A percentile compares a stretch with the other conserved stretches of the same genome.
Evolutionary conservation across 129 eudicot genomes (phyloP).

Genomic region (Artemisia annua): DNA sequence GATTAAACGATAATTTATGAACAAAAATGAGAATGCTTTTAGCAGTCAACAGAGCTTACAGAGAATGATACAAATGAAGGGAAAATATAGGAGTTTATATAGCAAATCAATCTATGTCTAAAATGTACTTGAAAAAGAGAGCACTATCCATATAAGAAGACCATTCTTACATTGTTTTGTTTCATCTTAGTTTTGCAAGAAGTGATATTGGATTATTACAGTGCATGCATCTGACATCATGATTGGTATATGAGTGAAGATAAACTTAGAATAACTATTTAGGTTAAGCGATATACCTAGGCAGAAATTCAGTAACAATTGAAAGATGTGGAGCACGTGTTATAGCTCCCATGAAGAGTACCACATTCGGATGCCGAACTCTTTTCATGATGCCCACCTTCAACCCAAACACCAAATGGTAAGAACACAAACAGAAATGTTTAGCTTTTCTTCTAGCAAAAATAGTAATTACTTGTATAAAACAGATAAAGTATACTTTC

Average conservation of each 20-base stretch:
- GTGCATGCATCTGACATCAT: background rate
- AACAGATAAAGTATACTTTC: too few species aligned
- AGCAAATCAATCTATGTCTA: constrained; percentile 4
- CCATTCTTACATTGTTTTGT: background rate
- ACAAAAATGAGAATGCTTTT: background rate
- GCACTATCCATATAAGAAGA: background rate
- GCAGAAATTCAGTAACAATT: constrained; percentile 89
- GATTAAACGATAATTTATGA: constrained; percentile 2
- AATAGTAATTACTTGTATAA: too few species aligned
- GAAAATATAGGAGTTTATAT: background rate
- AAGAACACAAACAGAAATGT: constrained; percentile 2
- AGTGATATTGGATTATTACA: background rate
- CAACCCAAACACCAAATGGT: constrained; percentile 31
- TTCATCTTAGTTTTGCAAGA: background rate
- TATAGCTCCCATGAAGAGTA: constrained; percentile 95
- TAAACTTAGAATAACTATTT: background rate
- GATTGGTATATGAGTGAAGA: background rate
- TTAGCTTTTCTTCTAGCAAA: too few species aligned
- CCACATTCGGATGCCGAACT: constrained; percentile 92
- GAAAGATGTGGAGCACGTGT: constrained; percentile 92
- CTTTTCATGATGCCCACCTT: constrained; percentile 91
- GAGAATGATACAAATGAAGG: background rate
- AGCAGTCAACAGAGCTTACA: background rate
- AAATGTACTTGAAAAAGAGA: background rate
- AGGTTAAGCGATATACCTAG: constrained; percentile 55